Evolutionary conservation across 2,329 filamentous ascomycete species (phyloP).

Genomic region (Ophiostoma montium): DNA sequence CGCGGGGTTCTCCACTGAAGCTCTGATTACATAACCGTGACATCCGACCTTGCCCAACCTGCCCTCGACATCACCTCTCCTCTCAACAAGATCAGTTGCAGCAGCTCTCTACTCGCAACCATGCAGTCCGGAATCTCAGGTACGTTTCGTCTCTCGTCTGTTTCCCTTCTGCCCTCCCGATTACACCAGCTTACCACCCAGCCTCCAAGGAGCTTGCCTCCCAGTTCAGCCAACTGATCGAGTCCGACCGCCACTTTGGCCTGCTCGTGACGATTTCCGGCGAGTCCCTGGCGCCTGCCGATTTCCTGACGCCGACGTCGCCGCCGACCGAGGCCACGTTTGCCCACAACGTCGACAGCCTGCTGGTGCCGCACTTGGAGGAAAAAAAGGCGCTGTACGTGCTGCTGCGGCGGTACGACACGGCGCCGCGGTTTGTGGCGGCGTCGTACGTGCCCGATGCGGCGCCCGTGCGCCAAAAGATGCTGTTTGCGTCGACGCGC

Average conservation of each 20-base stretch:
- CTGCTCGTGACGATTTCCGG: slow-evolving; percentile 56
- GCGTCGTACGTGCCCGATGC: slow-evolving; percentile 68
- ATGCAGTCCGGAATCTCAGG: slow-evolving; percentile 75
- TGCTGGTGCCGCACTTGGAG: slow-evolving; percentile 49
- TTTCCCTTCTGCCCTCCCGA: not conserved
- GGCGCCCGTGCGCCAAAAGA: slow-evolving; percentile 72
- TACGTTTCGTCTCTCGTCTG: slow-evolving; percentile 20
- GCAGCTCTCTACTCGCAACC: slow-evolving; percentile 15
- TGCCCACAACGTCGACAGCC: slow-evolving; percentile 41
- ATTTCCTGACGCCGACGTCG: slow-evolving; percentile 44
- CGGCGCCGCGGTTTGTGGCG: slow-evolving; percentile 45
- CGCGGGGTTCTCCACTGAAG: not conserved
- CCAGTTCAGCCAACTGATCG: slow-evolving; percentile 57
- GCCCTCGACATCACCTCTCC: not conserved
- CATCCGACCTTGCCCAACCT: not conserved
- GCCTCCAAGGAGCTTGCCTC: slow-evolving; percentile 65
- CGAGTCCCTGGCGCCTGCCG: slow-evolving; percentile 51
- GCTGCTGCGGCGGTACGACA: slow-evolving; percentile 54
- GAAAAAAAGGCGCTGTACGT: slow-evolving; percentile 57
- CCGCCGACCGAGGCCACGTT: slow-evolving; percentile 39
- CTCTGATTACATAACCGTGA: too few species aligned
- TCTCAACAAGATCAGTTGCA: not conserved
- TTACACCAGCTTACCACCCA: slow-evolving; percentile 19
- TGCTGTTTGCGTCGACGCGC: slow-evolving; percentile 68
- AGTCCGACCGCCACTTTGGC: slow-evolving; percentile 47